Conservation (phyloP, 2,329 filamentous ascomycete genomes). For the Massarina eburnea region DNA sequence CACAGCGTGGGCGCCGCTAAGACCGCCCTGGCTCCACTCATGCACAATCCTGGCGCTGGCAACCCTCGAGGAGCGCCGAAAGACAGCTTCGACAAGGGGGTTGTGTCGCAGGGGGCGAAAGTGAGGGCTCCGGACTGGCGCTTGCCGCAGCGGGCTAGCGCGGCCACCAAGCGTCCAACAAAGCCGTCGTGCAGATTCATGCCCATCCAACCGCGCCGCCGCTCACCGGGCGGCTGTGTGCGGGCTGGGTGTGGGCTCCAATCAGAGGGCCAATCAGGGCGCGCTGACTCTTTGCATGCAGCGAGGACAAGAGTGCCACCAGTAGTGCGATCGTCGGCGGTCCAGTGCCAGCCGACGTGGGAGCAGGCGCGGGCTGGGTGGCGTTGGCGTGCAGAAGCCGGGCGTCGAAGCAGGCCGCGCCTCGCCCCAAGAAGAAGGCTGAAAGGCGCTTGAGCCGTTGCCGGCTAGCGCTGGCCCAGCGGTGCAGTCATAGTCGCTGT, state of each 20-base stretch:
- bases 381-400: no score
- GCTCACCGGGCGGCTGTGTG: slow-evolving; percentile 25
- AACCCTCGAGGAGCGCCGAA: slow-evolving; percentile 10
- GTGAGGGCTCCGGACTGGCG: slow-evolving; percentile 12
- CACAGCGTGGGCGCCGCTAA: slow-evolving; percentile 15
- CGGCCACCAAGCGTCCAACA: slow-evolving; percentile 14
- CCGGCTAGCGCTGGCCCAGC: slow-evolving; percentile 11
- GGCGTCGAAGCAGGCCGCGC: slow-evolving; percentile 22
- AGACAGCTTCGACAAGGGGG: no score
- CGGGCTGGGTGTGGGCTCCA: slow-evolving; percentile 24
- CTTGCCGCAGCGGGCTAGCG: slow-evolving; percentile 17
- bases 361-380: no score
- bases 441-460: slow-evolving; percentile 20
- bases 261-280: slow-evolving; percentile 20
- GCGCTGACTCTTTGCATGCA: slow-evolving; percentile 15
- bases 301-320: slow-evolving; percentile 9
- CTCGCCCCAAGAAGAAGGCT: slow-evolving; percentile 32
- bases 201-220: slow-evolving; percentile 19
- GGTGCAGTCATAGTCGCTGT: slow-evolving; percentile 10
- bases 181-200: slow-evolving; percentile 25
- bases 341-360: not conserved
- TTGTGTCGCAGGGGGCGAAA: not conserved
- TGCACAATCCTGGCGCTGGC: slow-evolving; percentile 25
- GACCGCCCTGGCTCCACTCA: slow-evolving; percentile 24
- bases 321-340: no score